A percentile compares a stretch with the other conserved stretches of the same genome.
Conservation (phyloP, 2,329 filamentous ascomycete species). For the Aspergillus fumigatiaffinis region DNA sequence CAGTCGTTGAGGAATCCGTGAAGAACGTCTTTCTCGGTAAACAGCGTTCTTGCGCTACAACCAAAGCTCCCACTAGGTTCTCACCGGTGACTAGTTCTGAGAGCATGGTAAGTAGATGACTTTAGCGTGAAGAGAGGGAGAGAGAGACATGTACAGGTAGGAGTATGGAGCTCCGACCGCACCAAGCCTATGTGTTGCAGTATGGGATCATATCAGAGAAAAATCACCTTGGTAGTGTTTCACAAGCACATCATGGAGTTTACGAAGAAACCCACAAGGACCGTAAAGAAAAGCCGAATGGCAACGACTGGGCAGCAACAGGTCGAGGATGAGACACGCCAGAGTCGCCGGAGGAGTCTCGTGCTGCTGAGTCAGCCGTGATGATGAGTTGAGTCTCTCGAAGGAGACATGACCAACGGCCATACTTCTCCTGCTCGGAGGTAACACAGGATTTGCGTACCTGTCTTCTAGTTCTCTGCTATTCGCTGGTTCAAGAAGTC, state of each 20-base stretch:
- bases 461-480: neutral
- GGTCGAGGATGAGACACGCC: neutral
- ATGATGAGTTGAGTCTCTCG: neutral
- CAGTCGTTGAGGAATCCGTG: neutral
- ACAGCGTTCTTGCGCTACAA: neutral
- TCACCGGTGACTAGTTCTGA: neutral
- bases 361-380: slow-evolving; percentile 17
- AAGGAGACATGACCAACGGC: neutral
- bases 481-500: neutral
- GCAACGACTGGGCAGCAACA: neutral
- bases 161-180: slow-evolving; percentile 43
- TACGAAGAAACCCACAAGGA: neutral
- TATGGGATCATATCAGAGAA: slow-evolving; percentile 42
- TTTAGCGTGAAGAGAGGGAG: neutral
- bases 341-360: slow-evolving; percentile 5
- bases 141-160: slow-evolving; percentile 37
- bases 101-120: neutral
- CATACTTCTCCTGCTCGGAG: neutral
- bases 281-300: neutral
- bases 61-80: neutral
- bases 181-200: slow-evolving; percentile 42
- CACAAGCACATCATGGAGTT: slow-evolving; percentile 18
- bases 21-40: neutral
- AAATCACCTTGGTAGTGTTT: slow-evolving; percentile 20
- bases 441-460: neutral